These are phyloP conservation scores for Beauveria asiatica DNA, from an alignment of 2,329 filamentous ascomycete genomes.

Conservation along the genomic window DNA sequence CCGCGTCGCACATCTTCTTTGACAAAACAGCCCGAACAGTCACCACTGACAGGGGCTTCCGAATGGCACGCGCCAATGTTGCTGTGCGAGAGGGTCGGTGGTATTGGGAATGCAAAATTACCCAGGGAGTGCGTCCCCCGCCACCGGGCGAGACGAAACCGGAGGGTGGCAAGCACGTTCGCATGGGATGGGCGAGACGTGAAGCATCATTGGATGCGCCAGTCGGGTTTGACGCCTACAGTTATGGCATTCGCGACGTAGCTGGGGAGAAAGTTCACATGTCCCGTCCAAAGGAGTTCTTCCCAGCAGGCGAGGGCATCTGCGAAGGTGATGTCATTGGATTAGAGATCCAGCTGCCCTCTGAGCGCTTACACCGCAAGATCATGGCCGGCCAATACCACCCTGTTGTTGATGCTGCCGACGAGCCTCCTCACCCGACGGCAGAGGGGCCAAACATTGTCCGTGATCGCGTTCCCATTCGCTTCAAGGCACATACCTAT, in stretches of 20 bases:
- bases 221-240: slow-evolving; percentile 84
- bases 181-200: slow-evolving; percentile 77
- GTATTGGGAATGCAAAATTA: slow-evolving; percentile 91
- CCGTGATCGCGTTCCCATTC: slow-evolving; percentile 88
- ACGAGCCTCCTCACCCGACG: slow-evolving; percentile 45
- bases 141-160: slow-evolving; percentile 34
- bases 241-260: slow-evolving; percentile 85
- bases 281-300: slow-evolving; percentile 87
- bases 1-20: slow-evolving; percentile 76
- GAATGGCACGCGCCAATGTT: slow-evolving; percentile 85
- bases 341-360: slow-evolving; percentile 83
- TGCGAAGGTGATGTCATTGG: slow-evolving; percentile 90
- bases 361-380: slow-evolving; percentile 77
- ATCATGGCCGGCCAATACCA: slow-evolving; percentile 84
- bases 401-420: slow-evolving; percentile 63
- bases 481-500: slow-evolving; percentile 87
- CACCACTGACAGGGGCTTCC: slow-evolving; percentile 86
- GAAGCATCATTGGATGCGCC: slow-evolving; percentile 77
- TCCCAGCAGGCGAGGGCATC: slow-evolving; percentile 68
- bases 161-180: slow-evolving; percentile 55
- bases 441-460: slow-evolving; percentile 71
- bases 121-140: slow-evolving; percentile 54
- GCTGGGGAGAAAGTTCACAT: slow-evolving; percentile 88
- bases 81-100: slow-evolving; percentile 80
- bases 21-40: slow-evolving; percentile 66